Conservation (phyloP, 257 asterid genomes). For the Misopates orontium region DNA sequence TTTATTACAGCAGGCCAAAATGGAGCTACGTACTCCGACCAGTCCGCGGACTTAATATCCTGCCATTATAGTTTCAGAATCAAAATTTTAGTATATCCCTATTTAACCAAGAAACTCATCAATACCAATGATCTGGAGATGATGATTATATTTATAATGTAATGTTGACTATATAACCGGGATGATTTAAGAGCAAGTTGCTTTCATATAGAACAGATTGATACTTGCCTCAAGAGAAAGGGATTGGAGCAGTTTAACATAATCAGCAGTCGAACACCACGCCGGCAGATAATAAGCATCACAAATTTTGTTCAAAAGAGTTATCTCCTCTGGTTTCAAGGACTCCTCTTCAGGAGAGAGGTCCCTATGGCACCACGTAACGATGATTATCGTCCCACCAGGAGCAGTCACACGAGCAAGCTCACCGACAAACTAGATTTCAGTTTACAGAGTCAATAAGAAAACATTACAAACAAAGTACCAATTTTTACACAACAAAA, state of each 20-base stretch:
- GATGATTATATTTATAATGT: too few relatives aligned
- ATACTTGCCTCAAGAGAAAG: constrained; percentile 64
- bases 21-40: constrained; percentile 92
- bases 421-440: constrained; percentile 75
- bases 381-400: constrained; percentile 84
- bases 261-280: constrained; percentile 91
- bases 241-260: constrained; percentile 69
- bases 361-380: constrained; percentile 98
- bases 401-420: constrained; percentile 94
- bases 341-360: constrained; percentile 72
- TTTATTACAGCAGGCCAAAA: constrained; percentile 97
- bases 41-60: constrained; percentile 85
- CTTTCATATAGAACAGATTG: background rate
- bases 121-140: background rate
- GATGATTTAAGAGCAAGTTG: background rate
- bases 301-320: constrained; percentile 65
- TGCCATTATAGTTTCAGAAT: constrained; percentile 31
- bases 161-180: too few relatives aligned
- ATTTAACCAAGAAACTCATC: background rate
- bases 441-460: constrained; percentile 5
- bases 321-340: constrained; percentile 59
- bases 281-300: constrained; percentile 82
- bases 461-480: background rate
- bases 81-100: background rate
- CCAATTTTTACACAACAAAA: background rate